These are phyloP conservation scores for Epicoccum sorghinum DNA, from an alignment of 2,329 filamentous ascomycete species.

Conservation along the genomic window DNA sequence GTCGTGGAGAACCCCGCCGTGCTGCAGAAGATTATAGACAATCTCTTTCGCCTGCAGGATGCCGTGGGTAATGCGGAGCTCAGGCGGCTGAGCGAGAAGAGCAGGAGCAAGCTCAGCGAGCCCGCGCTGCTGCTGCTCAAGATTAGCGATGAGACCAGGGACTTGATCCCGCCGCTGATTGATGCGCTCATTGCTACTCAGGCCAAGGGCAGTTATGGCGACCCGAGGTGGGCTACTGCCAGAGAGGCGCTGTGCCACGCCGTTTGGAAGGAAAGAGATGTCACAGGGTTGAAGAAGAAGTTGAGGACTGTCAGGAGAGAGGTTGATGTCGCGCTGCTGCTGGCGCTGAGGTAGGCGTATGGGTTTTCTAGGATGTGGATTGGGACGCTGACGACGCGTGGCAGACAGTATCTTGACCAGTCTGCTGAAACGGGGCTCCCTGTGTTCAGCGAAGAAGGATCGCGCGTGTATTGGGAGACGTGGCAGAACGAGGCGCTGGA, in stretches of 20 bases:
- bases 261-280: conserved; percentile 40
- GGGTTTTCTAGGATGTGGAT: no score
- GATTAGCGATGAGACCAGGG: conserved; percentile 31
- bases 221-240: conserved; percentile 29
- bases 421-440: conserved; percentile 36
- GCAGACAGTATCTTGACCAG: conserved; percentile 37
- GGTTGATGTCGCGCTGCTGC: conserved; percentile 32
- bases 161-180: conserved; percentile 24
- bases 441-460: conserved; percentile 28
- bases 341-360: conserved; percentile 27
- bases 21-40: conserved; percentile 30
- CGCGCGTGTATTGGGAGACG: conserved; percentile 26
- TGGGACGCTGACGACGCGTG: not conserved
- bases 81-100: conserved; percentile 26
- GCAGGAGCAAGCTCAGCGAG: conserved; percentile 33
- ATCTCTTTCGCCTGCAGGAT: conserved; percentile 30
- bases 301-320: conserved; percentile 28
- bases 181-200: conserved; percentile 31
- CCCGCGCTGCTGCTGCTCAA: conserved; percentile 34
- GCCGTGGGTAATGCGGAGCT: conserved; percentile 28
- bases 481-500: conserved; percentile 39
- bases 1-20: conserved; percentile 27
- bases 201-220: conserved; percentile 26
- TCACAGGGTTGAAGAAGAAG: conserved; percentile 35
- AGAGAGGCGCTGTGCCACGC: conserved; percentile 42